Base-by-base conservation (phyloP, 2,329 filamentous ascomycete genomes). In the Fusarium compactum region DNA sequence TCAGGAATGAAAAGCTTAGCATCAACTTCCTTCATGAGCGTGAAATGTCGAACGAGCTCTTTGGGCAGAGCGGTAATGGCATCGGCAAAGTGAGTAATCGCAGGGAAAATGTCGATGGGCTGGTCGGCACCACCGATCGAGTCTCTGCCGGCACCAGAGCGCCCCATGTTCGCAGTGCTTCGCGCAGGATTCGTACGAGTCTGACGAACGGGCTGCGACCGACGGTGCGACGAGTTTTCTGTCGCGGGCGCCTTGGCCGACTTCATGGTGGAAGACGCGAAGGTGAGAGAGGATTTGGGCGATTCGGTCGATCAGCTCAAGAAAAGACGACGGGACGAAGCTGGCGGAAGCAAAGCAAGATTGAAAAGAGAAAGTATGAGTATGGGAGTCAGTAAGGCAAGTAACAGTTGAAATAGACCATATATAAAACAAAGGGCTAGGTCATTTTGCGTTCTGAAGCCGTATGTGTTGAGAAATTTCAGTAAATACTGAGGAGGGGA, bases 41-140 rank as follows among this genome's bases (percentile, higher is more conserved):
- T 98, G 75, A 97, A 97, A 80, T 99, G 95, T 78, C 94, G 91
- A 74, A 97, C 94, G 53, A 98, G 93, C 82, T 99, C 96, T 80
- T 95, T 95, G 7, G 96, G 96, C 27, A 99, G 88, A 41, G 95
- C 95, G 54, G 94, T 91, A 78, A 98, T 94, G 69, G 94, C 91
- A 80, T 98, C 95, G 69, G 95, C 93, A 79, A 99, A 98, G 81
- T 90, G 88, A 14, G 87, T 90, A 70, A 91, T 86, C 57, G 86
- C 89, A 46, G 89, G 89, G 73, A 89, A 90, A 74, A 91, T 89
- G 73, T 91, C 87, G 82, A 90, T 89, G 75, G 87, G 86, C 75
- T 89, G 87, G 67, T 88, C 86, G 59, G 84, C 82, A 55, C 80
- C 80, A 66, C 81, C 78, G 62, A 85, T 79, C 55, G 84, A 80